Evolutionary conservation across 176 grass and related monocot species (phyloP).

Genomic region (Ampelocalamus luodianensis): DNA sequence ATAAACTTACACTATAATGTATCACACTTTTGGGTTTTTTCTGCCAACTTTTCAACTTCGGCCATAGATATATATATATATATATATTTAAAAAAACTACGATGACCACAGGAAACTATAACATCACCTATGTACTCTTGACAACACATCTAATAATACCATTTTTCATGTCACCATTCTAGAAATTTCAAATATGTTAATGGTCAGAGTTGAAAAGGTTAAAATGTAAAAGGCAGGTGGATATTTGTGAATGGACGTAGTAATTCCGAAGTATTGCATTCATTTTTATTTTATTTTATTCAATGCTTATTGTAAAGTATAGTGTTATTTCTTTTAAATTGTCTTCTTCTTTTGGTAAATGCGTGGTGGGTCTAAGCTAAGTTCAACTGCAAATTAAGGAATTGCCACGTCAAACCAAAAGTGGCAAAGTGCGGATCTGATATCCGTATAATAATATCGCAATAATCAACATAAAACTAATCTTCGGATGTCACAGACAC

Average conservation of each 20-base stretch:
- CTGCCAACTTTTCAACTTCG: background rate
- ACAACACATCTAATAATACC: background rate
- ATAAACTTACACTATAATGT: no score
- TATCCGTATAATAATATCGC: slow-evolving; percentile 21
- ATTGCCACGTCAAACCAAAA: slow-evolving; percentile 30
- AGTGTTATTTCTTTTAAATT: background rate
- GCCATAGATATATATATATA: background rate
- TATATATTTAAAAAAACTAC: background rate
- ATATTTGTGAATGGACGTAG: background rate
- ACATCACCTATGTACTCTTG: background rate
- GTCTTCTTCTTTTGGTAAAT: background rate
- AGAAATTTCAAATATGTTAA: background rate
- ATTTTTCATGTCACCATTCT: background rate
- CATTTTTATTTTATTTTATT: background rate
- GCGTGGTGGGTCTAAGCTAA: slow-evolving; percentile 7
- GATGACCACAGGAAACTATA: background rate
- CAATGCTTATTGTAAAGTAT: background rate
- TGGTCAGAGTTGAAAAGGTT: background rate
- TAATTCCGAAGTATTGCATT: background rate
- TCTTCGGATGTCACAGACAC: background rate
- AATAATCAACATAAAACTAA: slow-evolving; percentile 27
- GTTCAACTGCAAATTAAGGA: background rate
- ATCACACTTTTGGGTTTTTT: no score
- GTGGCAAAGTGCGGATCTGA: slow-evolving; percentile 14
- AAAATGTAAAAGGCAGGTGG: background rate